These are phyloP conservation scores for Domatiomyces globalis DNA, from an alignment of 2,329 filamentous ascomycete genomes.

Conservation along the genomic window DNA sequence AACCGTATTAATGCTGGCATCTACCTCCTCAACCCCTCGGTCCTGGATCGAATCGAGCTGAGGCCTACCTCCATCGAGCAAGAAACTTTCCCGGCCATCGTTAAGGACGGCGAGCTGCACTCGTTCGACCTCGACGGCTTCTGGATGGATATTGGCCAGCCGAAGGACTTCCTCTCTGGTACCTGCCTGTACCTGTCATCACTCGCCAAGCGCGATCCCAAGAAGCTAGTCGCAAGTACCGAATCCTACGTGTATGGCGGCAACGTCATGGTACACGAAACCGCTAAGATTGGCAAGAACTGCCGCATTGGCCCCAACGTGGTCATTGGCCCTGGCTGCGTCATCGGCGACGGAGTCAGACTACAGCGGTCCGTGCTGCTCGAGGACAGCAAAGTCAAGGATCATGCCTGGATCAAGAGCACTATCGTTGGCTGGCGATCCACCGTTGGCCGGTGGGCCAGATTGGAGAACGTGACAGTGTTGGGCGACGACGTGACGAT, in stretches of 20 bases:
- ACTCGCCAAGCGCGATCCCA: slow-evolving; percentile 75
- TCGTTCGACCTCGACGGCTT: slow-evolving; percentile 94
- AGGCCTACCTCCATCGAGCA: slow-evolving; percentile 96
- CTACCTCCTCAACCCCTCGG: slow-evolving; percentile 90
- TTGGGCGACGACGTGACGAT: slow-evolving; percentile 96
- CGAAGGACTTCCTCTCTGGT: slow-evolving; percentile 92
- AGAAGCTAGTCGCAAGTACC: slow-evolving; percentile 58
- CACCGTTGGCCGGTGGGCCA: slow-evolving; percentile 86
- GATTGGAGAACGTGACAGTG: slow-evolving; percentile 95
- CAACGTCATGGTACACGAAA: slow-evolving; percentile 88
- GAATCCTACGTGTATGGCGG: slow-evolving; percentile 79
- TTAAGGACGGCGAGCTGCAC: slow-evolving; percentile 77
- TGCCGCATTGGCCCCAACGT: slow-evolving; percentile 97
- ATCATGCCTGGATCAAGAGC: slow-evolving; percentile 97
- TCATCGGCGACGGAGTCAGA: slow-evolving; percentile 84
- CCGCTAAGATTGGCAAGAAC: slow-evolving; percentile 94
- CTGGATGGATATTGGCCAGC: slow-evolving; percentile 99
- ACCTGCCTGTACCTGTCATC: slow-evolving; percentile 94
- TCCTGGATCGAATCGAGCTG: slow-evolving; percentile 83
- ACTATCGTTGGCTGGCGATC: slow-evolving; percentile 99
- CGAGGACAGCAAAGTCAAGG: slow-evolving; percentile 84
- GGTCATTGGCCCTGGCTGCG: slow-evolving; percentile 82
- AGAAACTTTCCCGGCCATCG: slow-evolving; percentile 93
- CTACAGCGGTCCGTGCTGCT: slow-evolving; percentile 87
- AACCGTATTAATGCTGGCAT: slow-evolving; percentile 98